Evolutionary conservation across 2,329 filamentous ascomycete genomes (phyloP).

Genomic region (Aspergillus tamarii): DNA sequence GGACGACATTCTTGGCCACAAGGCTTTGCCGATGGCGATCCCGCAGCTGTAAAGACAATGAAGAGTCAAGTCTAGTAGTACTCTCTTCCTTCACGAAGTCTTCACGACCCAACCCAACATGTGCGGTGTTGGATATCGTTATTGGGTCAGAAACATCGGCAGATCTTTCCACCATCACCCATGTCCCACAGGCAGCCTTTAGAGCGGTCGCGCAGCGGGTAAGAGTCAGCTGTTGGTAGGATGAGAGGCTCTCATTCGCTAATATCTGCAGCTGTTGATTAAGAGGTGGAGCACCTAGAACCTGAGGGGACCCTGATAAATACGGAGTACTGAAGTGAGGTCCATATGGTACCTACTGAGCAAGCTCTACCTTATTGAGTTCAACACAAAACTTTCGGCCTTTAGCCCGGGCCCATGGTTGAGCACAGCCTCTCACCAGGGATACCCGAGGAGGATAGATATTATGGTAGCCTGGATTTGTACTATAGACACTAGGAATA

Average conservation of each 20-base stretch:
- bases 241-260: not conserved
- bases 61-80: not conserved
- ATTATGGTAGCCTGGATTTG: not conserved
- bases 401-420: not conserved
- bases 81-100: not conserved
- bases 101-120: constrained; percentile 11
- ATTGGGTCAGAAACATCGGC: constrained; percentile 7
- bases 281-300: not conserved
- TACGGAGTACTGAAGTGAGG: too few relatives aligned
- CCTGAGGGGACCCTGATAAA: not conserved
- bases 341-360: too few relatives aligned
- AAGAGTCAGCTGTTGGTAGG: not conserved
- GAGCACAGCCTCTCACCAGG: not conserved
- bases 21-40: not conserved
- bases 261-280: not conserved
- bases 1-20: constrained; percentile 2
- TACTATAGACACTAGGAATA: not conserved
- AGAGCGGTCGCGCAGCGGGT: not conserved
- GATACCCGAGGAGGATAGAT: not conserved
- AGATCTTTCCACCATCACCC: not conserved
- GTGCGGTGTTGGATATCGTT: not conserved
- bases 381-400: not conserved
- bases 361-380: too few relatives aligned
- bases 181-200: too few relatives aligned
- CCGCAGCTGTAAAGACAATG: not conserved